phyloP scores from a whole-genome alignment of 2,329 filamentous ascomycete genomes.

The Aureobasidium sp. region DNA sequence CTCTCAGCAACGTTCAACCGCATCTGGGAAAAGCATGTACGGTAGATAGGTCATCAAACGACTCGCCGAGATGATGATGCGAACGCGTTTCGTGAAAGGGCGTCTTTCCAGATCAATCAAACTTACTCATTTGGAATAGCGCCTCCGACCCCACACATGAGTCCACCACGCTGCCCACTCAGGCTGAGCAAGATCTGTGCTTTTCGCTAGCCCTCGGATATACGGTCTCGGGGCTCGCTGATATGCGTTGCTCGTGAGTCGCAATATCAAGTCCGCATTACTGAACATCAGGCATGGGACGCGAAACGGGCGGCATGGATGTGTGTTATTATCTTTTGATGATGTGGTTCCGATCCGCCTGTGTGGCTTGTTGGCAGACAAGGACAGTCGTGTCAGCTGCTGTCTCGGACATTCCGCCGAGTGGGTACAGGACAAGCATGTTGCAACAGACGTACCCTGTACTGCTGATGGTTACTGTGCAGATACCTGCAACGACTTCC shows the following conservation, averaged over 20 bases:
- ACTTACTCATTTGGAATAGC: slow-evolving; percentile 2
- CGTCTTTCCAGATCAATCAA: slow-evolving; percentile 2
- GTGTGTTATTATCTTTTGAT: background rate
- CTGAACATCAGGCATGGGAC: background rate
- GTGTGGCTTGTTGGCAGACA: background rate
- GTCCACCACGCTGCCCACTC: background rate
- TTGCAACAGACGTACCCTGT: slow-evolving; percentile 1
- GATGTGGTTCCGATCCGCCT: slow-evolving; percentile 1
- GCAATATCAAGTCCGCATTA: background rate
- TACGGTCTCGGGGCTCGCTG: background rate
- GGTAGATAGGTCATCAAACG: background rate
- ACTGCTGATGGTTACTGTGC: slow-evolving; percentile 8
- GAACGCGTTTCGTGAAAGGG: background rate
- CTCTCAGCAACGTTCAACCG: background rate
- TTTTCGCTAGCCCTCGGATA: slow-evolving; percentile 8
- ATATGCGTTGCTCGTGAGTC: background rate
- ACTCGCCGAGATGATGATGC: background rate
- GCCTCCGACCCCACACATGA: background rate
- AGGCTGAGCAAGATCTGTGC: slow-evolving; percentile 1
- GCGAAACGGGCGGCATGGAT: background rate
- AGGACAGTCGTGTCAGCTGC: slow-evolving; percentile 11
- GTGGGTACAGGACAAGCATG: slow-evolving; percentile 5
- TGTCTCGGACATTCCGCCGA: slow-evolving; percentile 3
- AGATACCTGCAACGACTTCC: background rate
- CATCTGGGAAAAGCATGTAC: background rate